Percentiles rank a stretch among this genome's conserved stretches.
Evolutionary conservation across 306 rosid species (phyloP).

Genomic region (Sindora glabra): DNA sequence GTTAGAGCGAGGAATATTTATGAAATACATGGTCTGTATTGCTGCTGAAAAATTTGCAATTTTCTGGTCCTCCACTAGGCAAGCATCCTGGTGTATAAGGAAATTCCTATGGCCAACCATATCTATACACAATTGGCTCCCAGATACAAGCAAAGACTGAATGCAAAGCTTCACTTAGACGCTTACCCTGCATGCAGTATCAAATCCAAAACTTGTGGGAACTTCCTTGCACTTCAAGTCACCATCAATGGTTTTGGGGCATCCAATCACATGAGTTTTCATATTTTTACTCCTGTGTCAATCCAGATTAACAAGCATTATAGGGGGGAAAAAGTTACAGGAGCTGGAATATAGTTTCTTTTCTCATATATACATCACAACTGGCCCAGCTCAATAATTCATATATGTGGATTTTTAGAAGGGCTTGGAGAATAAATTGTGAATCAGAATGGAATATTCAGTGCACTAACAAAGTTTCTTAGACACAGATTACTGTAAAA

Average conservation of each 20-base stretch:
- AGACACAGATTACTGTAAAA: not conserved
- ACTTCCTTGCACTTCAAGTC: conserved; percentile 96
- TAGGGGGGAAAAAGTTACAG: too few species aligned
- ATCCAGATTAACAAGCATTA: not conserved
- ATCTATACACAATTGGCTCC: not conserved
- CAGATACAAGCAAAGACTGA: not conserved
- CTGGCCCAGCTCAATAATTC: not conserved
- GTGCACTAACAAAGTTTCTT: conserved; percentile 6
- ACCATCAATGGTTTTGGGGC: conserved; percentile 98
- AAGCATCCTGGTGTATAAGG: not conserved
- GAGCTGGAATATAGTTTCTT: not conserved
- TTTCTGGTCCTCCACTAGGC: not conserved
- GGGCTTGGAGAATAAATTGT: not conserved
- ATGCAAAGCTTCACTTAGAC: conserved; percentile 8
- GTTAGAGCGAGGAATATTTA: not conserved
- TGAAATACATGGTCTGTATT: not conserved
- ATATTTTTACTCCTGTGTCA: conserved; percentile 61
- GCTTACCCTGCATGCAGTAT: conserved; percentile 98
- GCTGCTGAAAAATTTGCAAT: not conserved
- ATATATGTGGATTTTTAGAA: not conserved
- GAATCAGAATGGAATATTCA: not conserved
- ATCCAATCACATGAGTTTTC: conserved; percentile 81
- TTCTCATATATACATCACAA: not conserved
- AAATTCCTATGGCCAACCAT: not conserved
- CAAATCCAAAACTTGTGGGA: conserved; percentile 94